Base-by-base conservation (phyloP, 768 basidiomycete genomes). In the Tricholomella constricta region DNA sequence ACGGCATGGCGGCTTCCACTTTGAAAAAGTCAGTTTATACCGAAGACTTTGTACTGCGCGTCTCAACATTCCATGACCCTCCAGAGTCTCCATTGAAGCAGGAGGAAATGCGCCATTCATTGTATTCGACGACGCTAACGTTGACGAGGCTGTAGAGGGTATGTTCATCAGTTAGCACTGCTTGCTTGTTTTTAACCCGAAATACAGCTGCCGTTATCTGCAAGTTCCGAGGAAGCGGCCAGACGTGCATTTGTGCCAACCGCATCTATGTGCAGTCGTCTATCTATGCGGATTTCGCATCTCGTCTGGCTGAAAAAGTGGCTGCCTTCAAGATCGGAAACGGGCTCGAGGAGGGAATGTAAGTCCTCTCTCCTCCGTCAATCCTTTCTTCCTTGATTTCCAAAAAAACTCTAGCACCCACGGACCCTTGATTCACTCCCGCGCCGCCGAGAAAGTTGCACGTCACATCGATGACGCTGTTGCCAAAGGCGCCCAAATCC, bases 21-120 rank as follows among this genome's bases (percentile, higher is more conserved):
- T 62, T 94, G 61, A 94, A 94, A 70, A 94, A 92, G 91, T 91
- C 27, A 4, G 80, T 63, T 10, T 12, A 25, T 38, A 5, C 29
- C 15, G n/a, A 15, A 42, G 9, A 10, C 22, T 6, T 8, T 14
- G 6, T 45, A 20, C 26, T 45, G 42, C 12, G 52, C 34, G 38
- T 31, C 52, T 48, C 17, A 22, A 52, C n/a, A 34, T 20, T 31
- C 15, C n/a, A 26, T 45, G 15, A 37, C 58, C n/a, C 5, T 27
- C n/a, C 47, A 78, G 75, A 54, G 69, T 78, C 76, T 92, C 92
- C 2, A 70, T 94, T 32, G 94, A 96, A 72, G 90, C 94, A 25
- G 93, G 94, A 12, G 96, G 97, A 25, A 98, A 98, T 60, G 85
- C 95, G 0, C 90, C 96, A 0, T 94, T 99, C 70, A 97, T 98